phyloP scores from a whole-genome alignment of 2,329 filamentous ascomycete species.

The Colletotrichum magnum region DNA sequence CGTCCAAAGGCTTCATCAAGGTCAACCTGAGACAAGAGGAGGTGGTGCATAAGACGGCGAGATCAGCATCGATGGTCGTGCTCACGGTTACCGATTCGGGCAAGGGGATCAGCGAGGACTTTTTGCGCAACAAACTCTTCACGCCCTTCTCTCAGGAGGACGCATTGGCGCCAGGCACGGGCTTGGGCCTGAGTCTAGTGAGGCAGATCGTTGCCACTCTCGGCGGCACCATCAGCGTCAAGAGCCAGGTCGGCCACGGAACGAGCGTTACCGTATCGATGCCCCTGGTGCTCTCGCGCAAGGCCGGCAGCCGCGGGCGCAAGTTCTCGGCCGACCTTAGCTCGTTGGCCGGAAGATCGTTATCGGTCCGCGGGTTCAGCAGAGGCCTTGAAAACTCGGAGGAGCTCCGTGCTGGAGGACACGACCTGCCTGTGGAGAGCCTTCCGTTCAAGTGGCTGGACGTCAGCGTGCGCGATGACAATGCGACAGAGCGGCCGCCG shows the following conservation, averaged over 20 bases:
- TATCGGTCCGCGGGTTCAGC: slow-evolving; percentile 35
- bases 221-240: slow-evolving; percentile 69
- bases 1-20: slow-evolving; percentile 58
- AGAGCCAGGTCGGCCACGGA: slow-evolving; percentile 64
- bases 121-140: slow-evolving; percentile 70
- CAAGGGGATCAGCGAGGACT: slow-evolving; percentile 73
- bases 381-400: slow-evolving; percentile 43
- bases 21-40: slow-evolving; percentile 49
- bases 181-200: slow-evolving; percentile 74
- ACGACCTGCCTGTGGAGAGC: slow-evolving; percentile 44
- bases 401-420: slow-evolving; percentile 40
- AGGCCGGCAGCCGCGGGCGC: slow-evolving; percentile 5
- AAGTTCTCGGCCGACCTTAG: slow-evolving; percentile 38
- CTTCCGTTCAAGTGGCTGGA: slow-evolving; percentile 50
- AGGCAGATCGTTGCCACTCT: slow-evolving; percentile 68
- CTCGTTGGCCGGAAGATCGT: not conserved
- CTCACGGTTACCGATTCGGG: slow-evolving; percentile 73
- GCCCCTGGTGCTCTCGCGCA: slow-evolving; percentile 49
- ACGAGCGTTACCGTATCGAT: slow-evolving; percentile 66
- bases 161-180: slow-evolving; percentile 68
- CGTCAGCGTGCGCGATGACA: slow-evolving; percentile 45
- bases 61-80: slow-evolving; percentile 43
- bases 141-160: slow-evolving; percentile 75
- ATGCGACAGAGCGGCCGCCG: slow-evolving; percentile 1
- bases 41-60: slow-evolving; percentile 40